A percentile compares a stretch with the other conserved stretches of the same genome.
phyloP scores from a whole-genome alignment of 306 rosid species.

The Medicago truncatula region DNA sequence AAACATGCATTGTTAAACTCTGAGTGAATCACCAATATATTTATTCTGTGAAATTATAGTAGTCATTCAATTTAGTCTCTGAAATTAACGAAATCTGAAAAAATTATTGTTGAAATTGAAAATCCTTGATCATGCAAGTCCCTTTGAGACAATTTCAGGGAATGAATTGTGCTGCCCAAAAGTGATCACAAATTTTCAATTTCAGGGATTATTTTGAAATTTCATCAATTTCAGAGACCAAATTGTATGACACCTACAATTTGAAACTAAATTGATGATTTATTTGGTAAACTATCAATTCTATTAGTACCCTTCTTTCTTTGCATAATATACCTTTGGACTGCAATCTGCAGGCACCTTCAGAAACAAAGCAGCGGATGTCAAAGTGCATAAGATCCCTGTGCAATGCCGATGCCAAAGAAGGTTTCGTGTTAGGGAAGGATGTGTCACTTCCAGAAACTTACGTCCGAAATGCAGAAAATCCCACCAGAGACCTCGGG shows the following conservation, averaged over 20 bases:
- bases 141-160: neutral
- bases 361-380: conserved; percentile 69
- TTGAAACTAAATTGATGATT: neutral
- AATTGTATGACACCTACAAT: neutral
- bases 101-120: neutral
- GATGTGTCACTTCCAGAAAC: conserved; percentile 95
- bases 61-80: neutral
- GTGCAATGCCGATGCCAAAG: conserved; percentile 87
- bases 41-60: neutral
- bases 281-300: neutral
- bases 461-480: conserved; percentile 46
- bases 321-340: conserved; percentile 27
- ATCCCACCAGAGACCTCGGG: conserved; percentile 66
- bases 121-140: neutral
- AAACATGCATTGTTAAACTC: neutral
- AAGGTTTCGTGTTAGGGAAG: conserved; percentile 81
- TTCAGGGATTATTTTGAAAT: neutral
- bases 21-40: neutral
- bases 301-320: neutral
- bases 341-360: conserved; percentile 71
- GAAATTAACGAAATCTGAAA: no score
- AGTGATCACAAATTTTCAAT: neutral
- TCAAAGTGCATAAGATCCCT: conserved; percentile 75
- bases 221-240: neutral
- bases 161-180: neutral